These are phyloP conservation scores for Venturia aucupariae DNA, from an alignment of 2,329 filamentous ascomycete species.

Conservation along the genomic window DNA sequence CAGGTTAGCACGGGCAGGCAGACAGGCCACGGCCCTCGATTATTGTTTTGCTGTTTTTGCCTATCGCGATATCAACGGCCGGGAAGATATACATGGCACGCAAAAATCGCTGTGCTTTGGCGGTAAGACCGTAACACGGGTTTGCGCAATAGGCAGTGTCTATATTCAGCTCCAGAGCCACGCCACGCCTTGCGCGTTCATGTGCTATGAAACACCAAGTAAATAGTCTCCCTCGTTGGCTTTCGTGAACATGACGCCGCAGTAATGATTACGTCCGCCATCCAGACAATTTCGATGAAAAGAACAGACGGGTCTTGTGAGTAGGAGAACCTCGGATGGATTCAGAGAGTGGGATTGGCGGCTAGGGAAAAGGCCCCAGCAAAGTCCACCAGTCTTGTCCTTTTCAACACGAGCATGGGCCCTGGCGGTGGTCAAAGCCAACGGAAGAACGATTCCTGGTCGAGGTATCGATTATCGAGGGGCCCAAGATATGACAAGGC, in stretches of 20 bases:
- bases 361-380: not conserved
- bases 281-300: not conserved
- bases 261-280: not conserved
- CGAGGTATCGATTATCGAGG: not conserved
- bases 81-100: constrained; percentile 4
- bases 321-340: not conserved
- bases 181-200: not conserved
- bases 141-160: constrained; percentile 7
- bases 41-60: not conserved
- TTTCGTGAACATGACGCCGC: not conserved
- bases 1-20: constrained; percentile 1
- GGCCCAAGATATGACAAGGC: constrained; percentile 2
- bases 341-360: not conserved
- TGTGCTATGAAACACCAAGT: constrained; percentile 6
- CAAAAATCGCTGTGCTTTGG: not conserved
- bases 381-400: not conserved
- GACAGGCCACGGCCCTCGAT: not conserved
- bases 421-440: not conserved
- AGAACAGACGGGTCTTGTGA: not conserved
- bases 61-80: constrained; percentile 13
- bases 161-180: not conserved
- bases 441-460: constrained; percentile 4
- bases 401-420: not conserved
- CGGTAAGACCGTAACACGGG: not conserved
- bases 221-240: constrained; percentile 7